phyloP scores from a whole-genome alignment of 2,329 filamentous ascomycete species.

The Rhynchosporium graminicola region DNA sequence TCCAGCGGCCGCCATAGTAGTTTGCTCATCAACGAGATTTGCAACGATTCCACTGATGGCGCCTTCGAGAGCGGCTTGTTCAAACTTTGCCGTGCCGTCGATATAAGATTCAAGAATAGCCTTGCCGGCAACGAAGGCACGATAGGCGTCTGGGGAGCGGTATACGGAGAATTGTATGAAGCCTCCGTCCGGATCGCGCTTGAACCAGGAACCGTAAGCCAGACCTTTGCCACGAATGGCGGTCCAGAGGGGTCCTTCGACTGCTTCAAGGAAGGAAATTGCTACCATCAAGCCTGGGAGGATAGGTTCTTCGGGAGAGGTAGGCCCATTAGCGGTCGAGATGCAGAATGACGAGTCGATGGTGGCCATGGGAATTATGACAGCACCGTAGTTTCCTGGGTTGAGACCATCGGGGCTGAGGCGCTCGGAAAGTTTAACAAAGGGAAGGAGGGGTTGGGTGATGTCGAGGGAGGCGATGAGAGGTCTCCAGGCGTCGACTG shows the following conservation, averaged over 20 bases:
- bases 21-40: conserved; percentile 82
- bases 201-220: conserved; percentile 84
- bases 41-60: conserved; percentile 89
- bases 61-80: conserved; percentile 72
- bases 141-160: conserved; percentile 84
- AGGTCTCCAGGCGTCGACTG: conserved; percentile 76
- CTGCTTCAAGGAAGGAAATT: conserved; percentile 85
- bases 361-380: conserved; percentile 86
- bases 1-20: conserved; percentile 80
- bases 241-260: conserved; percentile 93
- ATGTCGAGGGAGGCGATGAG: conserved; percentile 47
- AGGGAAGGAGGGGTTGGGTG: conserved; percentile 61
- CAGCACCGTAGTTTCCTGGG: conserved; percentile 72
- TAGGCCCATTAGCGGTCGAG: conserved; percentile 71
- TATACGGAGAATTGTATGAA: conserved; percentile 84
- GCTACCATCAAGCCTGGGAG: conserved; percentile 86
- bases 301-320: conserved; percentile 72
- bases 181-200: conserved; percentile 75
- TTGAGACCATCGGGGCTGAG: conserved; percentile 73
- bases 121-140: conserved; percentile 78
- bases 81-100: conserved; percentile 69
- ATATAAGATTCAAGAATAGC: conserved; percentile 75
- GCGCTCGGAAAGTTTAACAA: conserved; percentile 69
- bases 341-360: conserved; percentile 91
- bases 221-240: conserved; percentile 90